Conservation (phyloP, 768 basidiomycete species). For the Panaeolus papilionaceus region DNA sequence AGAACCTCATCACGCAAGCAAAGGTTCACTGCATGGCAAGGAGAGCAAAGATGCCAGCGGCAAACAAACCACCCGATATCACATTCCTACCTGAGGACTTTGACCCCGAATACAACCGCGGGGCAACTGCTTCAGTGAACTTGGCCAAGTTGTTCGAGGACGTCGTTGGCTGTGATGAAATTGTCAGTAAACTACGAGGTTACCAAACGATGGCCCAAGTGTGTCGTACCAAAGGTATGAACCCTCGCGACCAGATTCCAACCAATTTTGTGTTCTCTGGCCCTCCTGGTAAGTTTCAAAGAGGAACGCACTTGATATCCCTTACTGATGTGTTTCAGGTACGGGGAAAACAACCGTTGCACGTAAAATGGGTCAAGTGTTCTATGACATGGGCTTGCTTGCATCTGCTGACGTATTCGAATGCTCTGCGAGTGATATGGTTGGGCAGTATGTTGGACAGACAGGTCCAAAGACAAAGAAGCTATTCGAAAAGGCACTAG, state of each 20-base stretch:
- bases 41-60: conserved; percentile 29
- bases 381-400: conserved; percentile 67
- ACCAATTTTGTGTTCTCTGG: conserved; percentile 78
- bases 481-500: conserved; percentile 68
- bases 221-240: conserved; percentile 46
- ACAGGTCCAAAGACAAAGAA: conserved; percentile 71
- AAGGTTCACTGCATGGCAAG: conserved; percentile 55
- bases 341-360: conserved; percentile 71
- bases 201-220: conserved; percentile 61
- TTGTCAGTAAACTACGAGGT: conserved; percentile 52
- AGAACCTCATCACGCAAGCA: conserved; percentile 59
- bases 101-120: conserved; percentile 65
- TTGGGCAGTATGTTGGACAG: conserved; percentile 74
- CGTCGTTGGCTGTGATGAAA: conserved; percentile 63
- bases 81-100: conserved; percentile 65
- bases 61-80: conserved; percentile 38
- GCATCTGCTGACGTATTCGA: conserved; percentile 58
- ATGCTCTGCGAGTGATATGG: conserved; percentile 73
- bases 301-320: not conserved
- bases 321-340: conserved; percentile 40
- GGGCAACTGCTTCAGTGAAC: conserved; percentile 51
- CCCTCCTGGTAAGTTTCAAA: conserved; percentile 59
- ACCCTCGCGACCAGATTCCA: conserved; percentile 59
- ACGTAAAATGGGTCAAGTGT: conserved; percentile 66
- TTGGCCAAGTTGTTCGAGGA: conserved; percentile 65